Evolutionary conservation across 2,329 filamentous ascomycete species (phyloP), one percentile per base, ranked within the genome.

Genomic region (Cladophialophora psammophila): DNA sequence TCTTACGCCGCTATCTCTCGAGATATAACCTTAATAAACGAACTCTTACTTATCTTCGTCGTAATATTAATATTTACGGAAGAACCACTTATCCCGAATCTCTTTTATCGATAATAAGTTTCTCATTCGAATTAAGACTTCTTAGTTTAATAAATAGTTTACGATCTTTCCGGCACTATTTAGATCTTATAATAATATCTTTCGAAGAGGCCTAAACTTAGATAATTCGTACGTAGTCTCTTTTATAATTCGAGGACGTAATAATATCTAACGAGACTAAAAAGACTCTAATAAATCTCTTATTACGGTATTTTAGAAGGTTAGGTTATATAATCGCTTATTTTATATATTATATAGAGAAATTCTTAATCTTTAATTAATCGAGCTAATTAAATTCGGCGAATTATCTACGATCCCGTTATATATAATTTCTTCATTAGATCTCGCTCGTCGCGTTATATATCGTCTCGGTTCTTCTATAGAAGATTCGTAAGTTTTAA

Each of bases 141-240:
- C 10, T 13, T 59, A 45, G 12, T 59, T 59, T 31, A 59, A 13
- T 45, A 59, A 12, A 6, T 42, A 32, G 9, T 59, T 45, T 34
- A 59, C 18, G 42, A 59, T 59, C 56, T 48, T 59, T 12, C 20
- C n/a, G 9, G 18, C 6, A 31, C n/a, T 59, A 59, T 59, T 59
- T 59, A 59, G 9, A 9, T 59, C 36, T 32, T 59, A 26, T 32
- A 32, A 45, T 13, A 59, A 26, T 1, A 18, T n/a, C 13, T 45
- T 59, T 2, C 20, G 12, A 26, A 59, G 36, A 6, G 34, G 12
- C 2, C 8, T 32, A 45, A 9, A 9, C n/a, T 36, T 18, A 31
- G 26, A 3, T 1, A 4, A 5, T 32, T 12, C n/a, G 32, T 59
- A 59, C 13, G 26, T 32, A 34, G 12, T 1, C 34, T 59, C 36